These are phyloP conservation scores for Conidiobolus incongruus DNA, from an alignment of 371 early-diverging fungal species.

Conservation along the genomic window DNA sequence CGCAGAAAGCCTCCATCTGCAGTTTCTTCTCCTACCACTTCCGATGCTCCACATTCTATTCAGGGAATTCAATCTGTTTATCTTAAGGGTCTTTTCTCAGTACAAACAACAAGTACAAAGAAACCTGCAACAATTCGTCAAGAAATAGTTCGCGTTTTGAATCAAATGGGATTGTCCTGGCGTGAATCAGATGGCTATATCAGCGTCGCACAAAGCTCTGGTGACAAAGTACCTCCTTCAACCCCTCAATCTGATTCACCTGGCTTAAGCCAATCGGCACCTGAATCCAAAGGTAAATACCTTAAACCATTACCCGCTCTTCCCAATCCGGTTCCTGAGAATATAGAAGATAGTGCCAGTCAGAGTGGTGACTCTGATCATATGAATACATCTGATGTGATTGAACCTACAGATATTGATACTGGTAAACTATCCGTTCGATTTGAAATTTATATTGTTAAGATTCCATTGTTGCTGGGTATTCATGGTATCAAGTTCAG, in stretches of 20 bases:
- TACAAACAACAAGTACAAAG: slow-evolving; percentile 47
- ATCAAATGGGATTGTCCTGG: slow-evolving; percentile 30
- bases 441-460: slow-evolving; percentile 47
- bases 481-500: slow-evolving; percentile 56
- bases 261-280: not conserved
- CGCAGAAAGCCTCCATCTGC: not conserved
- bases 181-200: slow-evolving; percentile 15
- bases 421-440: slow-evolving; percentile 14
- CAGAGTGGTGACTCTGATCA: no score
- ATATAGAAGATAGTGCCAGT: not conserved
- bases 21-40: not conserved
- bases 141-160: slow-evolving; percentile 32
- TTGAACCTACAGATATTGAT: not conserved
- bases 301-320: not conserved
- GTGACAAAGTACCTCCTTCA: not conserved
- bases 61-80: slow-evolving; percentile 24
- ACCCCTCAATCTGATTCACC: not conserved
- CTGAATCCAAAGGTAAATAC: not conserved
- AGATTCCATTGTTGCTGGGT: slow-evolving; percentile 38
- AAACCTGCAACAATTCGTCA: slow-evolving; percentile 47
- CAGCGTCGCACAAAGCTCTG: not conserved
- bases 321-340: not conserved
- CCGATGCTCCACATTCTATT: slow-evolving; percentile 5
- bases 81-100: slow-evolving; percentile 56
- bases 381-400: no score